Conservation (phyloP, 441 rosid genomes). For the Metrosideros polymorpha region DNA sequence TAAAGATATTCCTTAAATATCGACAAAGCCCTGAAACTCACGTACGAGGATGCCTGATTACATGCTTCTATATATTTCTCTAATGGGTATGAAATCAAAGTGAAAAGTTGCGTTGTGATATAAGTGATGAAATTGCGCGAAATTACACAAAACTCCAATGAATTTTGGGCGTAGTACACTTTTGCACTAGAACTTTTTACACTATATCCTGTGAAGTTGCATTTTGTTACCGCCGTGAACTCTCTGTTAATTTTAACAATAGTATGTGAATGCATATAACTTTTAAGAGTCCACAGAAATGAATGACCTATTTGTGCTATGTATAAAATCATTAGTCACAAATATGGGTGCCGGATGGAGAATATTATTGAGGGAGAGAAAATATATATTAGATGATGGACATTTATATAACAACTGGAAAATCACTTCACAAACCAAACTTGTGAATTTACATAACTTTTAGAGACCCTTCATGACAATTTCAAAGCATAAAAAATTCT, state of each 20-base stretch:
- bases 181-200: neutral
- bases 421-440: neutral
- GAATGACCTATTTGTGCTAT: neutral
- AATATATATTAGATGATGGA: too few species aligned
- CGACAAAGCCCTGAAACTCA: neutral
- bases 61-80: neutral
- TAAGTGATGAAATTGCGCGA: neutral
- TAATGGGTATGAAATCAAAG: neutral
- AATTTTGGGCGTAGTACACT: neutral
- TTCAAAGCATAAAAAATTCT: neutral
- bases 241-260: neutral
- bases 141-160: neutral
- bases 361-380: neutral
- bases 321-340: neutral
- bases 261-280: neutral
- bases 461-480: neutral
- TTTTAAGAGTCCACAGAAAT: neutral
- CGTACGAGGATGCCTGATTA: neutral
- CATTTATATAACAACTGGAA: neutral
- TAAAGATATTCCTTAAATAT: neutral
- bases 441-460: neutral
- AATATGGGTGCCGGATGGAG: neutral
- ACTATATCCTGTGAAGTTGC: neutral
- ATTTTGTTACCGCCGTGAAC: neutral
- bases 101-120: neutral